Conservation (phyloP, 208 protist genomes). For the Vickermania spadyakhi region DNA sequence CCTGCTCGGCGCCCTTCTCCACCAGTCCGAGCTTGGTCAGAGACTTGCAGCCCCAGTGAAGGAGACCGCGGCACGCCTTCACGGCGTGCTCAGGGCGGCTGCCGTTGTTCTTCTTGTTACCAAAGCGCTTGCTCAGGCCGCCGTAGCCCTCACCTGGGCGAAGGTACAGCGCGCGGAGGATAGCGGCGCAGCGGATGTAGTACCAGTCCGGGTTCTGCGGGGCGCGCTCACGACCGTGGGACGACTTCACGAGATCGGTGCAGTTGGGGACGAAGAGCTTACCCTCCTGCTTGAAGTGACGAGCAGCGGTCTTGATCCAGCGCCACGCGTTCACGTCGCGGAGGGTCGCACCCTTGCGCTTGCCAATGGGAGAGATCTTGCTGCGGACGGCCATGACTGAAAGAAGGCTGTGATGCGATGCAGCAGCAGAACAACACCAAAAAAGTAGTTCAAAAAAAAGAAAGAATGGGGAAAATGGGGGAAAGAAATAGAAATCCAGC, state of each 20-base stretch:
- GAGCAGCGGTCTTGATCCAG: constrained; percentile 93
- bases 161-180: constrained; percentile 96
- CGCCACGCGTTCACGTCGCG: constrained; percentile 93
- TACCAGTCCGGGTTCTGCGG: constrained; percentile 98
- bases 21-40: constrained; percentile 91
- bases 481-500: constrained; percentile 1
- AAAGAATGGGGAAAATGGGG: constrained; percentile 3
- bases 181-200: constrained; percentile 95
- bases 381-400: constrained; percentile 24
- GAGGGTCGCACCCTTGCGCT: constrained; percentile 86
- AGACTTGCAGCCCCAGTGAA: constrained; percentile 93
- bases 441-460: background rate
- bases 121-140: constrained; percentile 90
- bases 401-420: constrained; percentile 3
- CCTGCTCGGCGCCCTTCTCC: constrained; percentile 66
- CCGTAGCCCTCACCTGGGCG: constrained; percentile 92
- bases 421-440: background rate
- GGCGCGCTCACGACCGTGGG: constrained; percentile 92
- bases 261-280: constrained; percentile 93
- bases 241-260: constrained; percentile 96
- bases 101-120: constrained; percentile 85
- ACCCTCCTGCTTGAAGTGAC: constrained; percentile 94
- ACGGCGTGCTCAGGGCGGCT: constrained; percentile 86
- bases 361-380: constrained; percentile 86
- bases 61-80: constrained; percentile 69